phyloP scores from a whole-genome alignment of 805 yeast species.

The Monosporozyma aerobia region DNA sequence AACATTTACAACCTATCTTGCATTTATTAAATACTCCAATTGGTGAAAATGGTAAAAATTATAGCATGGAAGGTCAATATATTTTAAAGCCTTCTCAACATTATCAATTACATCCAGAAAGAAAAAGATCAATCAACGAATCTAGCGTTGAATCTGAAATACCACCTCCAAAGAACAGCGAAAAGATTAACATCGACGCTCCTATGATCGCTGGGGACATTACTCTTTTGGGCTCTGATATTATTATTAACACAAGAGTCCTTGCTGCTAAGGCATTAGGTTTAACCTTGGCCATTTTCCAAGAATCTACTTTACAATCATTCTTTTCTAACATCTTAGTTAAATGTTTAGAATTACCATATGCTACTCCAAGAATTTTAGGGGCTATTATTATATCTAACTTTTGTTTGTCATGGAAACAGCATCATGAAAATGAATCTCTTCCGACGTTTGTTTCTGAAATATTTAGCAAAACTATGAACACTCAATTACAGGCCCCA shows the following conservation, averaged over 20 bases:
- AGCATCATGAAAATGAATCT: slow-evolving; percentile 5
- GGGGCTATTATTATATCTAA: slow-evolving; percentile 65
- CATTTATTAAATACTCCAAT: slow-evolving; percentile 83
- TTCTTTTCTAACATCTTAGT: slow-evolving; percentile 33
- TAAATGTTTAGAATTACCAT: slow-evolving; percentile 45
- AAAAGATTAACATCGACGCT: slow-evolving; percentile 79
- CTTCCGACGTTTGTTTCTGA: slow-evolving; percentile 27
- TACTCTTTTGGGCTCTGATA: slow-evolving; percentile 67
- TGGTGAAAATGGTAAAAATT: slow-evolving; percentile 84
- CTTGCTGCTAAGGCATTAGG: slow-evolving; percentile 75
- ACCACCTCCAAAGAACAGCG: slow-evolving; percentile 43
- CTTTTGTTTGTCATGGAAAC: slow-evolving; percentile 35
- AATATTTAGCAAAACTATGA: slow-evolving; percentile 31
- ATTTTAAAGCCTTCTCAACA: slow-evolving; percentile 64
- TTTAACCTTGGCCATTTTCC: slow-evolving; percentile 43
- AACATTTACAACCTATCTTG: slow-evolving; percentile 52
- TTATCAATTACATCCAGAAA: slow-evolving; percentile 27
- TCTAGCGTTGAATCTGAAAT: slow-evolving; percentile 29
- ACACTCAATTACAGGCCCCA: slow-evolving; percentile 26
- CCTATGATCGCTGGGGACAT: slow-evolving; percentile 91
- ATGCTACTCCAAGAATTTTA: slow-evolving; percentile 73
- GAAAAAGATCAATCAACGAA: slow-evolving; percentile 26
- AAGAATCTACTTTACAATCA: slow-evolving; percentile 32
- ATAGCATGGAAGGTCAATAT: slow-evolving; percentile 67
- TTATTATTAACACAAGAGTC: slow-evolving; percentile 64